A percentile compares a stretch with the other conserved stretches of the same genome.
Conservation (phyloP, 352 stramenopile species). For the Pythium monospermum region DNA sequence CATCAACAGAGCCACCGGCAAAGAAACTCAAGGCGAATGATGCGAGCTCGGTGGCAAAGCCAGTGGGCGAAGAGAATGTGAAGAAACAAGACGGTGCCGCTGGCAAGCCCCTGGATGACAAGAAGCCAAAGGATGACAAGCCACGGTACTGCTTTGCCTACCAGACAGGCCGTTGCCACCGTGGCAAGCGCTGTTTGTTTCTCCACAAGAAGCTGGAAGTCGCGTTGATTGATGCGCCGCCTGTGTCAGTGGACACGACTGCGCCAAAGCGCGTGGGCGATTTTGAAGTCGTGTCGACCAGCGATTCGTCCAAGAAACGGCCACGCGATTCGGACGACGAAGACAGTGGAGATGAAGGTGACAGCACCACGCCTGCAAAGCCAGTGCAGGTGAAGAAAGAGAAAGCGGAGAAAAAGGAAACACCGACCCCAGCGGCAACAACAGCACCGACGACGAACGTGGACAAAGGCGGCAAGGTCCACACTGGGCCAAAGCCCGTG, state of each 20-base stretch:
- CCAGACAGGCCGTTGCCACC: slow-evolving; percentile 73
- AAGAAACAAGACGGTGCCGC: not conserved
- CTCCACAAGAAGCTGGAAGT: slow-evolving; percentile 50
- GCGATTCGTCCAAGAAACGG: slow-evolving; percentile 14
- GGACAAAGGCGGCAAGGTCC: slow-evolving; percentile 9
- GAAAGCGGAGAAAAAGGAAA: slow-evolving; percentile 8
- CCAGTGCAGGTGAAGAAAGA: not conserved
- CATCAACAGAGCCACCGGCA: no score
- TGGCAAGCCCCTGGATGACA: slow-evolving; percentile 2
- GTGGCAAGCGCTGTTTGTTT: slow-evolving; percentile 63
- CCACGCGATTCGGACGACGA: slow-evolving; percentile 6
- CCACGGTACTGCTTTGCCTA: slow-evolving; percentile 67
- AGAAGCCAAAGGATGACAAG: slow-evolving; percentile 24
- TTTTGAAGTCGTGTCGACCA: slow-evolving; percentile 20
- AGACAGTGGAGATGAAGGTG: slow-evolving; percentile 8
- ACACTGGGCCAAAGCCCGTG: slow-evolving; percentile 15
- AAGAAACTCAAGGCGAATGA: slow-evolving; percentile 6
- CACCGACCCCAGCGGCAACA: slow-evolving; percentile 6
- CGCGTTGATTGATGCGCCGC: not conserved
- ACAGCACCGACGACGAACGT: slow-evolving; percentile 21
- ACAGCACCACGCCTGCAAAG: not conserved
- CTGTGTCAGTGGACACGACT: no score
- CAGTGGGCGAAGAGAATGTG: not conserved
- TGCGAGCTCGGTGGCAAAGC: not conserved
- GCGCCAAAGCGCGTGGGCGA: slow-evolving; percentile 2